Percentiles rank a stretch among this genome's conserved stretches.
Conservation (phyloP, 305 asterid species). For the Fraxinus angustifolia region DNA sequence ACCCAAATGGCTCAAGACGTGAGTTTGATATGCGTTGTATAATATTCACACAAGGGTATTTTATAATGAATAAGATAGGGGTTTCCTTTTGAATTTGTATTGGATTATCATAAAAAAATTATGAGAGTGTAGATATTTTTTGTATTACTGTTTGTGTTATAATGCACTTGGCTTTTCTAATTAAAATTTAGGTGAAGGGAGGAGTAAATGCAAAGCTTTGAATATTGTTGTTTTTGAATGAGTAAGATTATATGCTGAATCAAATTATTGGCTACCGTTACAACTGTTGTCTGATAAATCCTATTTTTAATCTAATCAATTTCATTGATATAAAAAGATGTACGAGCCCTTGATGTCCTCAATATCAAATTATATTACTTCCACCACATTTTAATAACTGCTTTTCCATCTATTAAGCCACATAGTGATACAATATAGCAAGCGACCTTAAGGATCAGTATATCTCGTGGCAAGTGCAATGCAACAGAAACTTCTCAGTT, state of each 20-base stretch:
- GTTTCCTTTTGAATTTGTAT: background rate
- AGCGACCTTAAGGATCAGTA: background rate
- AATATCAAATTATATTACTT: background rate
- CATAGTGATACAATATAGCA: background rate
- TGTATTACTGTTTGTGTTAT: background rate
- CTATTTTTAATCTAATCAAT: background rate
- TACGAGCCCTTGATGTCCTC: background rate
- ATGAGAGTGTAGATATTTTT: background rate
- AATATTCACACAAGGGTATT: background rate
- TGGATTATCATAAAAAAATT: background rate
- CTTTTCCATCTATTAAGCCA: background rate
- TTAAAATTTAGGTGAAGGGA: background rate
- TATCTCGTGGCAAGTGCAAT: background rate
- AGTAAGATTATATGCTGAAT: background rate
- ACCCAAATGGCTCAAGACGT: slow-evolving; percentile 96
- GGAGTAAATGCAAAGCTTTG: background rate
- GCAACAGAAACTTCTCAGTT: background rate
- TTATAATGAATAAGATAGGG: background rate
- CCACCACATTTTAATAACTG: background rate
- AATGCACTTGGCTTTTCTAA: background rate
- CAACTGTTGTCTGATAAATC: background rate
- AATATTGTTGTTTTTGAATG: background rate
- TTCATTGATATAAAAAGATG: background rate
- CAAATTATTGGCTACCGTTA: background rate
- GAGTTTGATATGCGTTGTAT: slow-evolving; percentile 31